Conservation (phyloP, 2,329 filamentous ascomycete species). For the Ceratocystis ficicola region DNA sequence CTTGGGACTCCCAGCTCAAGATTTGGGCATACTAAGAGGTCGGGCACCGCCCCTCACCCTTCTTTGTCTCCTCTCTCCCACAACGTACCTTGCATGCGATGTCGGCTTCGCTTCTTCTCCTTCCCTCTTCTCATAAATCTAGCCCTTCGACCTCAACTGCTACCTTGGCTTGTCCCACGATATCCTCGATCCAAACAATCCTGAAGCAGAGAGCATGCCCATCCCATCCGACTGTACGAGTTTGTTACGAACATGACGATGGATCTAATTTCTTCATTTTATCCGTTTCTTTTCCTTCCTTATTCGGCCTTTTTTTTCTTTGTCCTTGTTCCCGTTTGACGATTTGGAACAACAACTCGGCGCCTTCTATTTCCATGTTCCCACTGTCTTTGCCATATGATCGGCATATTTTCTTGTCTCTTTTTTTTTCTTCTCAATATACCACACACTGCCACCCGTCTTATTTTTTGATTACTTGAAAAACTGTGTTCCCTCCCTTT, state of each 20-base stretch:
- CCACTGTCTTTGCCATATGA: constrained; percentile 4
- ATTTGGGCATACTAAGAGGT: constrained; percentile 64
- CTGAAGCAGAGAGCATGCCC: constrained; percentile 10
- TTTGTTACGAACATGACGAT: constrained; percentile 21
- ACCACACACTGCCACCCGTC: constrained; percentile 15
- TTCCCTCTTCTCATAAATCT: background rate
- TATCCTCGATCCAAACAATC: background rate
- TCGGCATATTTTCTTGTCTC: constrained; percentile 10
- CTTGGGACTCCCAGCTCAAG: constrained; percentile 94
- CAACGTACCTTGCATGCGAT: constrained; percentile 13
- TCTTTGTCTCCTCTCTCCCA: background rate
- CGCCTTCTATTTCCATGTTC: background rate
- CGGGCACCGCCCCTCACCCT: background rate
- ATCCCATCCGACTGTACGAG: constrained; percentile 14
- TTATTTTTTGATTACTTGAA: background rate
- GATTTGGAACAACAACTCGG: constrained; percentile 4
- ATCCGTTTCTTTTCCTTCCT: constrained; percentile 1
- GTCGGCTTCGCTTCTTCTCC: constrained; percentile 1
- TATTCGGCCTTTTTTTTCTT: background rate
- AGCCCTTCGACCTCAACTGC: background rate
- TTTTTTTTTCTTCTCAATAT: constrained; percentile 15
- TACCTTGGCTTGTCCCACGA: background rate
- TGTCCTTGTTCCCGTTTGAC: constrained; percentile 6
- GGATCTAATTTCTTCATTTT: constrained; percentile 17
- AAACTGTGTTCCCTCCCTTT: constrained; percentile 5